These are phyloP conservation scores for Coemansia sp. DNA, from an alignment of 192 early-diverging fungal genomes.

Conservation along the genomic window DNA sequence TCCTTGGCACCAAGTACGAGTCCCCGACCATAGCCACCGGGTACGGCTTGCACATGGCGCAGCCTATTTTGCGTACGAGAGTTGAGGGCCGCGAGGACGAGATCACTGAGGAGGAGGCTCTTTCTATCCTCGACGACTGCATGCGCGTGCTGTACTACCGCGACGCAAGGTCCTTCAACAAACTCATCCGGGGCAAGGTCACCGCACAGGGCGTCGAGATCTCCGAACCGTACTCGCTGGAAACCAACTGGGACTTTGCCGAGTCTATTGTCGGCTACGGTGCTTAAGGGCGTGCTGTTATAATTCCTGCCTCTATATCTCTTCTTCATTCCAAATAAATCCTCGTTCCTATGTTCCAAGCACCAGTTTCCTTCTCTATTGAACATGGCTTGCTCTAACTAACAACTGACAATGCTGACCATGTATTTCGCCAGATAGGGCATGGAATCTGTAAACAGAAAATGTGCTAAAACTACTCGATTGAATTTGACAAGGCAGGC, in stretches of 20 bases:
- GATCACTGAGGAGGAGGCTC: constrained; percentile 88
- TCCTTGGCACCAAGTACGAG: constrained; percentile 93
- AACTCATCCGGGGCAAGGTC: constrained; percentile 91
- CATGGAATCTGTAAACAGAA: too few species aligned
- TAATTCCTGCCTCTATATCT: background rate
- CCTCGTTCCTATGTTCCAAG: too few species aligned
- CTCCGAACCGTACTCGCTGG: constrained; percentile 83
- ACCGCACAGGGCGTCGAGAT: constrained; percentile 81
- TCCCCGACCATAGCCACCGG: constrained; percentile 91
- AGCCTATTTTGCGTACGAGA: constrained; percentile 89
- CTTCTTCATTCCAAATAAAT: background rate
- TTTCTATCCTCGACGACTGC: constrained; percentile 80
- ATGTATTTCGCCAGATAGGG: too few species aligned
- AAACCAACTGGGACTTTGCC: constrained; percentile 92
- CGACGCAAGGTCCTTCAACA: constrained; percentile 91
- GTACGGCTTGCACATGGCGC: constrained; percentile 87
- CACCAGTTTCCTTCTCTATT: too few species aligned
- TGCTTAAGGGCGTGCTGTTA: constrained; percentile 44
- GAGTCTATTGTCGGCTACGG: constrained; percentile 77
- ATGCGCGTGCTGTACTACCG: constrained; percentile 95
- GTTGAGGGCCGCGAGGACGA: constrained; percentile 85
- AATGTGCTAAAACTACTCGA: too few species aligned
- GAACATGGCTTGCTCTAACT: too few species aligned
- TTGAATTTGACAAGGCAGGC: too few species aligned
- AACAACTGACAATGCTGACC: too few species aligned